Evolutionary conservation across 345 rosid species (phyloP).

Genomic region (Carallia pectinifolia): DNA sequence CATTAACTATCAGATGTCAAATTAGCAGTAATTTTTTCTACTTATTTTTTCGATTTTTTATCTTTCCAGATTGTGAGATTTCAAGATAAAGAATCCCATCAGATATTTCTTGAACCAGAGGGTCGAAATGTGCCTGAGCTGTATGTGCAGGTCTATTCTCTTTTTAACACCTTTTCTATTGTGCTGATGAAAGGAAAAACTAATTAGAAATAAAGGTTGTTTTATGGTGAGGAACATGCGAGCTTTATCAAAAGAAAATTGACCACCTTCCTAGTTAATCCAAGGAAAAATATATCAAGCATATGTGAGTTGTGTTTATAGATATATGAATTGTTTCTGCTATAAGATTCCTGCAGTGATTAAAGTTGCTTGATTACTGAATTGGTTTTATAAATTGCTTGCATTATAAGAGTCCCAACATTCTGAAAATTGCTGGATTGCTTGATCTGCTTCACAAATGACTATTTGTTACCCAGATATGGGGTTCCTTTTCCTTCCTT

Average conservation of each 20-base stretch:
- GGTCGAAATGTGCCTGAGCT: constrained; percentile 95
- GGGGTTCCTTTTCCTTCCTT: too few species aligned
- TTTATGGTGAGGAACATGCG: neutral
- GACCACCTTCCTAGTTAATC: neutral
- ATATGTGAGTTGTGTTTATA: neutral
- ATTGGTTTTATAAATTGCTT: too few species aligned
- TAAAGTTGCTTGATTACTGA: too few species aligned
- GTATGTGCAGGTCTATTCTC: constrained; percentile 73
- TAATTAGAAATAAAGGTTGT: neutral
- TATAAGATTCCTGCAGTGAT: too few species aligned
- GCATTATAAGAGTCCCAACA: too few species aligned
- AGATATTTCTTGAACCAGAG: constrained; percentile 97
- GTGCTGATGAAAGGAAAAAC: neutral
- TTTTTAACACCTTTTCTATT: neutral
- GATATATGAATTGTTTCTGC: too few species aligned
- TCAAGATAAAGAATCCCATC: constrained; percentile 96
- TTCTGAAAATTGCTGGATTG: too few species aligned
- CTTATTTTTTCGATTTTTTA: neutral
- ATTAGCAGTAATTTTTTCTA: constrained; percentile 4
- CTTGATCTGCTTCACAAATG: too few species aligned
- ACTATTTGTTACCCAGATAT: too few species aligned
- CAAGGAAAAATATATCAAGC: neutral
- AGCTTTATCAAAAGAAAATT: neutral
- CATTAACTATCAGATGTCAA: too few species aligned
- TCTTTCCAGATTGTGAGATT: constrained; percentile 78